These are phyloP conservation scores for Grosmannia huntii DNA, from an alignment of 2,329 filamentous ascomycete genomes.

Conservation along the genomic window DNA sequence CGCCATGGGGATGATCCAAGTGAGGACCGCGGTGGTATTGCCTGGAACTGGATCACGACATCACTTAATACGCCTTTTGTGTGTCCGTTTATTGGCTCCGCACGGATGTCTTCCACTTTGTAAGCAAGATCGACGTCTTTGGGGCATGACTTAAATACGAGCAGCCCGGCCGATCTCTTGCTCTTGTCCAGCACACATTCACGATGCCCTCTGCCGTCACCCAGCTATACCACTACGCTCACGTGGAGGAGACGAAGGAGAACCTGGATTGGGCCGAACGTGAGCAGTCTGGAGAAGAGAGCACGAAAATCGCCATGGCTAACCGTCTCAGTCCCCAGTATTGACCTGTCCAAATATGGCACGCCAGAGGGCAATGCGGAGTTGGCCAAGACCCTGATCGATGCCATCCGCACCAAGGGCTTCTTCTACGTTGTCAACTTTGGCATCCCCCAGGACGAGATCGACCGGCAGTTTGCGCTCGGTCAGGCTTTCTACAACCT, in stretches of 20 bases:
- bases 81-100: background rate
- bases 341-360: slow-evolving; percentile 20
- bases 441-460: slow-evolving; percentile 39
- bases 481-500: slow-evolving; percentile 35
- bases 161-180: background rate
- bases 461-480: slow-evolving; percentile 43
- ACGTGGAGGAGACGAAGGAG: slow-evolving; percentile 7
- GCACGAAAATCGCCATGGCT: too few relatives aligned
- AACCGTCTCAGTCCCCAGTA: slow-evolving; percentile 12
- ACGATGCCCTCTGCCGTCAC: background rate
- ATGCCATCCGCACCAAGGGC: slow-evolving; percentile 29
- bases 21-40: background rate
- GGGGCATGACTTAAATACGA: background rate
- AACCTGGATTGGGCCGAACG: slow-evolving; percentile 3
- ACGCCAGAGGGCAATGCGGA: slow-evolving; percentile 20
- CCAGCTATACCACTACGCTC: slow-evolving; percentile 1
- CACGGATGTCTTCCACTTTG: background rate
- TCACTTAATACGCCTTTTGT: background rate
- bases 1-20: background rate
- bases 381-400: slow-evolving; percentile 20
- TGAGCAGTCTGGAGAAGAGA: slow-evolving; percentile 2
- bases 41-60: background rate
- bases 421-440: slow-evolving; percentile 49
- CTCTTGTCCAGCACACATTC: background rate
- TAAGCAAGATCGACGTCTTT: background rate